Evolutionary conservation across 768 basidiomycete genomes (phyloP).

Genomic region (Trametes meyenii): DNA sequence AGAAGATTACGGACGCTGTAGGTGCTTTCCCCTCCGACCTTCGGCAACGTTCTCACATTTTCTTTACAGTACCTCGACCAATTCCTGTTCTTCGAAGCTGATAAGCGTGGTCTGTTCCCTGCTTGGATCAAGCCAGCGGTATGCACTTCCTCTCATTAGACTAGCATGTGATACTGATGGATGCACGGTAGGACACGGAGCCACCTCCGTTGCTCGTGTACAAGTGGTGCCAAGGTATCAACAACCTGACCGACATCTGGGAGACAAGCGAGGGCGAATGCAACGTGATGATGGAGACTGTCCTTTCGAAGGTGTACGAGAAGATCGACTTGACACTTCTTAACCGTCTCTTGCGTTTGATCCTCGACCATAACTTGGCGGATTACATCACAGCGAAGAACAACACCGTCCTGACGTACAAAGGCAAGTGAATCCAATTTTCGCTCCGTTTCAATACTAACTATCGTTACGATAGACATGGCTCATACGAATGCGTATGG

Average conservation of each 20-base stretch:
- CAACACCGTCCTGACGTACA: slow-evolving; percentile 93
- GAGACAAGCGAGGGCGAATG: slow-evolving; percentile 98
- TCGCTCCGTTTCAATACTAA: neutral
- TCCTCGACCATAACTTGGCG: slow-evolving; percentile 97
- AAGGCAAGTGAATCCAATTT: slow-evolving; percentile 44
- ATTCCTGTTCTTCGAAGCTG: slow-evolving; percentile 98
- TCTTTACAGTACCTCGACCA: slow-evolving; percentile 83
- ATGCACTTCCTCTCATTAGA: slow-evolving; percentile 30
- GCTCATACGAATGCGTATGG: slow-evolving; percentile 97
- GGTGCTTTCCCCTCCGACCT: slow-evolving; percentile 33
- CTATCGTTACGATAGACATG: slow-evolving; percentile 60
- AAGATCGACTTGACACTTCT: slow-evolving; percentile 97
- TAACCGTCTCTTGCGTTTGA: slow-evolving; percentile 92
- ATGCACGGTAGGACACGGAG: slow-evolving; percentile 66
- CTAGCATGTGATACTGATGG: neutral
- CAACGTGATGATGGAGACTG: slow-evolving; percentile 98
- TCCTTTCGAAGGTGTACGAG: slow-evolving; percentile 96
- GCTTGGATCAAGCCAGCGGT: slow-evolving; percentile 96
- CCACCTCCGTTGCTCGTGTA: slow-evolving; percentile 96
- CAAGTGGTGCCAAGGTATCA: slow-evolving; percentile 99
- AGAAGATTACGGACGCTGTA: slow-evolving; percentile 99
- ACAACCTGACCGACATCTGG: slow-evolving; percentile 98
- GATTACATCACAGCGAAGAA: slow-evolving; percentile 99
- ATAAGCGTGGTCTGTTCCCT: slow-evolving; percentile 97
- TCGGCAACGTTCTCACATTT: slow-evolving; percentile 11